phyloP scores from a whole-genome alignment of 768 basidiomycete species.

The Xanthoconium stramineum region DNA sequence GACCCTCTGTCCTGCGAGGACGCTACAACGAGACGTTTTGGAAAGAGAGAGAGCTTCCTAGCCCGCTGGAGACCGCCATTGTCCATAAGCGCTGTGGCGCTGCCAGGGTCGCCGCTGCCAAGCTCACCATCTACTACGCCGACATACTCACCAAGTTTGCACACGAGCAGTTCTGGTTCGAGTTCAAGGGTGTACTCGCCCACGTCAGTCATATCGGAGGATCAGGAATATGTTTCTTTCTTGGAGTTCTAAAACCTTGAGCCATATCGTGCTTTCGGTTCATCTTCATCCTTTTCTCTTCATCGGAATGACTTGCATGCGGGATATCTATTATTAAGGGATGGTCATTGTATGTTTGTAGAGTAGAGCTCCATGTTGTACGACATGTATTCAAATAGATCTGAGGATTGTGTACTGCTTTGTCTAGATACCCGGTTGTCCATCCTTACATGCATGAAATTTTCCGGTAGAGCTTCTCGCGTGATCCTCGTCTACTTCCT shows the following conservation, averaged over 20 bases:
- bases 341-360: no score
- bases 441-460: no score
- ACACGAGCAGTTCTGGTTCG: neutral
- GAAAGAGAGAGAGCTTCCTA: neutral
- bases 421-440: no score
- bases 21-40: neutral
- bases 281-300: no score
- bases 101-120: neutral
- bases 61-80: neutral
- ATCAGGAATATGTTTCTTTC: slow-evolving; percentile 25
- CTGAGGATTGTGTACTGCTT: no score
- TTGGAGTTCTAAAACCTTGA: slow-evolving; percentile 16
- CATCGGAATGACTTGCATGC: no score
- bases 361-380: no score
- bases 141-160: neutral
- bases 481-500: no score
- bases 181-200: neutral
- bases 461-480: no score
- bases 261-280: no score
- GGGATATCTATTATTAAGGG: no score
- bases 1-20: slow-evolving; percentile 2
- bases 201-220: slow-evolving; percentile 9
- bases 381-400: no score
- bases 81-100: neutral
- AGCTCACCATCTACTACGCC: neutral